Base-by-base conservation (phyloP, 495 filamentous ascomycete species). In the Clavariopsis aquatica region DNA sequence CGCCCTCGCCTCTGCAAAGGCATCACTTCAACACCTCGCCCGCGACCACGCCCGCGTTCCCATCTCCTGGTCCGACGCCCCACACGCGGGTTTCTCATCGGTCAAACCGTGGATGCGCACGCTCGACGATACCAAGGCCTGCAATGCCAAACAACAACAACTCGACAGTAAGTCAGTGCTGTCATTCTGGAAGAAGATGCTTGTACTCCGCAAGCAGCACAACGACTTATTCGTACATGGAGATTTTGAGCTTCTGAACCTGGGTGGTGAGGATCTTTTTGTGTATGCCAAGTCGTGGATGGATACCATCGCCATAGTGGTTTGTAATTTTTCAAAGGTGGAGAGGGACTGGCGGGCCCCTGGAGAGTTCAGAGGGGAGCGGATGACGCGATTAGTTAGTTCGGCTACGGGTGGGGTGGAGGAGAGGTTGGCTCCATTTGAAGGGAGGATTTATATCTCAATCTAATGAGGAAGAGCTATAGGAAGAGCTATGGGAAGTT, bases 101-200 rank as follows among this genome's bases (percentile, higher is more conserved):
- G 78, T 76, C n/a, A 80, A 78, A 57, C 84, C 85, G 1, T 87
- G 85, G 85, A 87, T 87, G 84, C 80, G 82, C 0, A 78, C 84
- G 24, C 81, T 84, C 70, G 78, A 80, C 5, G 75, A 66, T 17
- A 43, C 38, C 4, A 17, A 8, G n/a, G 38, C 13, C 4, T 43
- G 38, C 38, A 43, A 43, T 17, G 38, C 38, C n/a, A 43, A 43
- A 43, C 38, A 43, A 17, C 38, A 43, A n/a, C 38, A 43, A 43
- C n/a, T 17, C 1, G 77, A 82, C 41, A 73, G 74, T 0, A 67
- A 76, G 23, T 83, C 80, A 2, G 73, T 79, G 9, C 81, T 83
- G 58, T 62, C 76, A 55, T 85, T 79, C 72, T 87, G 84, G 84
- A 74, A 74, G 5, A 69, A 73, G 4, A 77, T 85, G 52, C 75